Percentiles rank a stretch among this genome's conserved stretches.
phyloP scores from a whole-genome alignment of 2,329 filamentous ascomycete species.

The Botrytis tulipae region DNA sequence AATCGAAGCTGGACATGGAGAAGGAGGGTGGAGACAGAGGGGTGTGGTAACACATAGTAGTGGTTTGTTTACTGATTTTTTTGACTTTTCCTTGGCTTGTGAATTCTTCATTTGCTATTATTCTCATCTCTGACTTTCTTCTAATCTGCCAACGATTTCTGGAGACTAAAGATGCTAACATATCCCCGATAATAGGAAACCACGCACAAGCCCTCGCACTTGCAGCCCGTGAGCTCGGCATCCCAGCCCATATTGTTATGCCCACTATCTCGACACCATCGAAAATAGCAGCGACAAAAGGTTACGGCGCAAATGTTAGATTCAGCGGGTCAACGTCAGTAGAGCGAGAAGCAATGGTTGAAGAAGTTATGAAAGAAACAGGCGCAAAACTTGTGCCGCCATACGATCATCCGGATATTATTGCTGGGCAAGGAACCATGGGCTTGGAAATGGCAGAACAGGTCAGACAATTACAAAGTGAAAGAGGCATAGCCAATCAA shows the following conservation, averaged over 20 bases:
- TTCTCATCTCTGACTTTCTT: not conserved
- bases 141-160: not conserved
- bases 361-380: constrained; percentile 66
- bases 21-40: constrained; percentile 55
- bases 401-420: constrained; percentile 89
- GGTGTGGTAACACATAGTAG: constrained; percentile 90
- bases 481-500: constrained; percentile 18
- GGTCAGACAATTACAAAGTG: constrained; percentile 53
- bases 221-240: constrained; percentile 68
- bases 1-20: constrained; percentile 60
- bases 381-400: constrained; percentile 81
- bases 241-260: constrained; percentile 90
- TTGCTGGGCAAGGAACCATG: constrained; percentile 89
- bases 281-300: constrained; percentile 80
- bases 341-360: constrained; percentile 77
- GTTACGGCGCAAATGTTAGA: constrained; percentile 73
- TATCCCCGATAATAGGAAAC: constrained; percentile 60
- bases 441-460: constrained; percentile 80
- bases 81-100: not conserved
- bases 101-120: not conserved
- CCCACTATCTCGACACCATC: constrained; percentile 78
- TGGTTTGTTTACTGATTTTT: constrained; percentile 50
- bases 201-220: constrained; percentile 91
- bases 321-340: constrained; percentile 78
- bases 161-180: not conserved